Evolutionary conservation across 768 basidiomycete genomes (phyloP).

Genomic region (Plicaturopsis crispa): DNA sequence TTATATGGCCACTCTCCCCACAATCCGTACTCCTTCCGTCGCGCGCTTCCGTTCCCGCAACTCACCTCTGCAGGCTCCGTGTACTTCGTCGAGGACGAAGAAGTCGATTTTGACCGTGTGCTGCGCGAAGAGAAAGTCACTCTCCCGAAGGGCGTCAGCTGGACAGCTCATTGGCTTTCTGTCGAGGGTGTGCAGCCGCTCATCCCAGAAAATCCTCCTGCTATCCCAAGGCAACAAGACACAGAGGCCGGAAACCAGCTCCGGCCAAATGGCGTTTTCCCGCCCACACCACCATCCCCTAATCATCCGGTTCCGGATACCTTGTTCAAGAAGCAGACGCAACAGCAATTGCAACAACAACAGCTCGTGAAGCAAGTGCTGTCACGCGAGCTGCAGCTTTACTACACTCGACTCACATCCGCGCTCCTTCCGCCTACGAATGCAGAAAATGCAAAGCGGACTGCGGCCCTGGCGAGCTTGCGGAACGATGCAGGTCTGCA

Average conservation of each 20-base stretch:
- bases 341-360: slow-evolving; percentile 52
- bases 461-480: slow-evolving; percentile 86
- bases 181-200: slow-evolving; percentile 97
- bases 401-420: slow-evolving; percentile 86
- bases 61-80: slow-evolving; percentile 56
- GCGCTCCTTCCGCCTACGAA: slow-evolving; percentile 67
- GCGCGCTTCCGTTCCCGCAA: slow-evolving; percentile 46
- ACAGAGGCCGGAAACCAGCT: slow-evolving; percentile 17
- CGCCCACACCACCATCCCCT: slow-evolving; percentile 19
- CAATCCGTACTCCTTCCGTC: slow-evolving; percentile 55
- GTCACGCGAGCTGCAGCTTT: slow-evolving; percentile 89
- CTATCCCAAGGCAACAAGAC: slow-evolving; percentile 51
- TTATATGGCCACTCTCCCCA: slow-evolving; percentile 78
- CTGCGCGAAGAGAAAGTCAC: slow-evolving; percentile 80
- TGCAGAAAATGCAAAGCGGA: slow-evolving; percentile 61
- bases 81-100: slow-evolving; percentile 94
- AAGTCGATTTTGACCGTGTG: slow-evolving; percentile 92
- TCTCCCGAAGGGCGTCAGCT: slow-evolving; percentile 73
- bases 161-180: slow-evolving; percentile 96
- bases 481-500: slow-evolving; percentile 87
- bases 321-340: slow-evolving; percentile 18
- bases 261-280: slow-evolving; percentile 18
- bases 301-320: slow-evolving; percentile 18
- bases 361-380: slow-evolving; percentile 88
- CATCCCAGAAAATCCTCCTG: slow-evolving; percentile 94